These are phyloP conservation scores for Escallonia rubra DNA, from an alignment of 129 eudicot genomes.

Conservation along the genomic window DNA sequence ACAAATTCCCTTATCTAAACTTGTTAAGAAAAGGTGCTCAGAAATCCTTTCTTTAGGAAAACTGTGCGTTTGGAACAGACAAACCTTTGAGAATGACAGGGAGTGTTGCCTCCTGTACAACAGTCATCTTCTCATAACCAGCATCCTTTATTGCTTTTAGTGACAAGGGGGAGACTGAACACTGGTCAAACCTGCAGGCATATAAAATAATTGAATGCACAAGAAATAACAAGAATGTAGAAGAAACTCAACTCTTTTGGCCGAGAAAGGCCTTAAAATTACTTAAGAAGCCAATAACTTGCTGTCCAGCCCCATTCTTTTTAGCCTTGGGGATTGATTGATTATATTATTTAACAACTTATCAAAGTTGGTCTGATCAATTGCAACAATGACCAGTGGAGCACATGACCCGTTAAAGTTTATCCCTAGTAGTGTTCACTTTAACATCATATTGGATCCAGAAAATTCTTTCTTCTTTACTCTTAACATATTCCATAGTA, in stretches of 20 bases:
- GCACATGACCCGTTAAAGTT: background rate
- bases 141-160: constrained; percentile 86
- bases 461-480: too few species aligned
- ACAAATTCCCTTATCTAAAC: too few species aligned
- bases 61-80: background rate
- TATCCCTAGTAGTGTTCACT: too few species aligned
- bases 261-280: background rate
- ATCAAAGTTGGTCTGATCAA: background rate
- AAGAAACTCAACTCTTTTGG: background rate
- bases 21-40: too few species aligned
- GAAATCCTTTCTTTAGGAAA: background rate
- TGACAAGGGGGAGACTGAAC: constrained; percentile 65
- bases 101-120: constrained; percentile 95
- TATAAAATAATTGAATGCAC: background rate
- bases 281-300: too few species aligned
- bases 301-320: too few species aligned
- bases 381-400: background rate
- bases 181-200: constrained; percentile 80
- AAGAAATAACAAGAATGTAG: background rate
- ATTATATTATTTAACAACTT: background rate
- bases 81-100: constrained; percentile 86
- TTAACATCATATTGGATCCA: too few species aligned
- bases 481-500: too few species aligned
- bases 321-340: too few species aligned
- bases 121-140: constrained; percentile 95